Evolutionary conservation across 2,329 filamentous ascomycete genomes (phyloP), one percentile per base, ranked within the genome.

Genomic region (Ophiostoma triangulosporum): DNA sequence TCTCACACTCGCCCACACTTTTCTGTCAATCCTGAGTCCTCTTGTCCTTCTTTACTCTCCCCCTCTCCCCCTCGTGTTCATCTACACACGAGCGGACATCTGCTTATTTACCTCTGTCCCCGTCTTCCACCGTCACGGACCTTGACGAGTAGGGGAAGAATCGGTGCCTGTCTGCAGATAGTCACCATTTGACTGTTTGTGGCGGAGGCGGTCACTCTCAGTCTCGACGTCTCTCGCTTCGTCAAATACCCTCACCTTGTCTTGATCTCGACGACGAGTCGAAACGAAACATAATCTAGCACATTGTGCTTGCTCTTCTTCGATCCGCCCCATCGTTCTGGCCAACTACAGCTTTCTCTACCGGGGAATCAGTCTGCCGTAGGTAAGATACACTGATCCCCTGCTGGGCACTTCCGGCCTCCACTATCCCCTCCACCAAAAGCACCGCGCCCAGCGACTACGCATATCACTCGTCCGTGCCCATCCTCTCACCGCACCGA

Each of bases 401-500:
- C 24, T 46, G 24, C 26, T 46, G 26, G 43, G 15, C 26, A 26
- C 29, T 26, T 46, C 43, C 15, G 24, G 7, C 43, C 15, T 29
- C 26, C 43, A 46, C 43, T 26, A 35, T 45, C 52, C 33, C 48
- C 46, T 24, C 45, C 22, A 29, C 46, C 51, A 32, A 52, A 11
- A 14, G 15, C 33, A 27, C 45, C 40, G 20, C 45, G n/a, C 17
- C 29, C 26, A 22, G 40, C 51, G 20, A 49, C 27, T 43, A 26
- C 36, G 35, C 24, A 26, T 45, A 40, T 46, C 45, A 33, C 9
- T 51, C 33, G 22, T 22, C 22, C 24, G 9, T 32, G 27, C 46
- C 46, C 50, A 17, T 32, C 31, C 48, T 52, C 49, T 54, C 53
- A 54, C 53, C 52, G 43, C 55, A 50, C 43, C 24, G 29, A 29